A percentile compares a stretch with the other conserved stretches of the same genome.
Conservation (phyloP, 208 protist species). For the Acanthamoeba castellanii region DNA sequence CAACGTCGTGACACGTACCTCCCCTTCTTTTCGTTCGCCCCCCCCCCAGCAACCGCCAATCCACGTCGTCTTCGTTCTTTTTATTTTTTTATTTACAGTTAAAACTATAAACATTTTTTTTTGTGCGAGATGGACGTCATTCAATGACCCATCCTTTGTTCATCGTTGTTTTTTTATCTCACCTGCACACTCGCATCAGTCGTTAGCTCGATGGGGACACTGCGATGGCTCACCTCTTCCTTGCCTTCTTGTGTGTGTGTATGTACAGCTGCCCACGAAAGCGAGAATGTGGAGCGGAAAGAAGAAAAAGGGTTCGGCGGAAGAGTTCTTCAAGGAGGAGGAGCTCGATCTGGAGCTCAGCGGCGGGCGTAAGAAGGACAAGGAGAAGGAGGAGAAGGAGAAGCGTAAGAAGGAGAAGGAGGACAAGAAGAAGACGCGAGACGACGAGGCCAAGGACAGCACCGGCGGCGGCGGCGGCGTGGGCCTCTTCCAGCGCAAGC, state of each 20-base stretch:
- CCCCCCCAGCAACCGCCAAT: too few relatives aligned
- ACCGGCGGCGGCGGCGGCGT: background rate
- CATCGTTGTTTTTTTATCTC: too few relatives aligned
- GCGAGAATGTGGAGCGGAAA: conserved; percentile 33
- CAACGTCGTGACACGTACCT: too few relatives aligned
- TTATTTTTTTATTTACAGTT: background rate
- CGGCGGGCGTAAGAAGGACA: background rate
- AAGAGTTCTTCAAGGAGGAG: conserved; percentile 61
- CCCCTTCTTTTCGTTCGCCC: too few relatives aligned
- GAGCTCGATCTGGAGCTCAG: conserved; percentile 29
- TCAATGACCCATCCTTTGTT: too few relatives aligned
- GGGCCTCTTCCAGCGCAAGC: conserved; percentile 44
- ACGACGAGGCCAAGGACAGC: background rate
- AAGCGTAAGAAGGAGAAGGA: conserved; percentile 55
- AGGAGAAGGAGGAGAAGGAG: conserved; percentile 50
- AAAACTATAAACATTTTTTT: too few relatives aligned
- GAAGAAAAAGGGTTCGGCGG: conserved; percentile 36
- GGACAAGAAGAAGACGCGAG: background rate
- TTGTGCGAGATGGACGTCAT: too few relatives aligned
- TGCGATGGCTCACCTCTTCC: too few relatives aligned
- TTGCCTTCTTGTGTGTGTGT: background rate
- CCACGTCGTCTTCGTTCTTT: background rate
- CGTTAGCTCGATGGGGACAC: too few relatives aligned
- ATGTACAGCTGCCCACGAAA: background rate
- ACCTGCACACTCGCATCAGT: too few relatives aligned